Evolutionary conservation across 202 grass and related monocot genomes (phyloP).

Genomic region (Saccharum hybrid): DNA sequence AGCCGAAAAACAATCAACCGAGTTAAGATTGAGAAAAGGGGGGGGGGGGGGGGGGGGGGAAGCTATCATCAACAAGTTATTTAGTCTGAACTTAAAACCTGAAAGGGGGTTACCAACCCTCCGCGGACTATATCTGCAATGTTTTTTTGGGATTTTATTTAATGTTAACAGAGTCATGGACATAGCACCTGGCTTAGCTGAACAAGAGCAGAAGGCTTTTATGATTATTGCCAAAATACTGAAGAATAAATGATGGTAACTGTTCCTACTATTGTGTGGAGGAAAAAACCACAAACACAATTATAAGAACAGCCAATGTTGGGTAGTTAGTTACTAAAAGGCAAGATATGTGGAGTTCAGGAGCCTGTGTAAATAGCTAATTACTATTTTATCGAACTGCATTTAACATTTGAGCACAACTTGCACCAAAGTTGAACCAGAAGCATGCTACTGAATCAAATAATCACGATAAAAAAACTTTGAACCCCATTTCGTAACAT

Average conservation of each 20-base stretch:
- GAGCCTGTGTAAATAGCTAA: not conserved
- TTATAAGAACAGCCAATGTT: not conserved
- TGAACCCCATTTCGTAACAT: constrained; percentile 23
- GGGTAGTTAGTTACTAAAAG: constrained; percentile 4
- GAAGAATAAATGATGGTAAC: not conserved
- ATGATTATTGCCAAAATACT: not conserved
- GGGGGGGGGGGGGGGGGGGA: too few species aligned
- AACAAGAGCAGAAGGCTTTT: not conserved
- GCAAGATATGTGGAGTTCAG: not conserved
- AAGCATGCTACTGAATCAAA: constrained; percentile 11
- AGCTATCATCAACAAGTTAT: not conserved
- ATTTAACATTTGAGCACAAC: constrained; percentile 20
- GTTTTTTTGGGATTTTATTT: not conserved
- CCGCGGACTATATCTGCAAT: not conserved
- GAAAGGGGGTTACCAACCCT: not conserved
- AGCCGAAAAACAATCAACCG: too few species aligned
- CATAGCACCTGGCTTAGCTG: not conserved
- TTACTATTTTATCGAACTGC: constrained; percentile 12
- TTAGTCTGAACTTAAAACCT: not conserved
- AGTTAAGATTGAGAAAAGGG: too few species aligned
- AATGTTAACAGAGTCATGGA: not conserved
- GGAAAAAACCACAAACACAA: not conserved
- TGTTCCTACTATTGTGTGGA: constrained; percentile 1
- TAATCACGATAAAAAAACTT: not conserved
- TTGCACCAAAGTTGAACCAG: constrained; percentile 1